Percentiles rank a stretch among this genome's conserved stretches.
These are phyloP conservation scores for Protomyces arabidopsidicola DNA, from an alignment of 1,139 yeast genomes.

Conservation along the genomic window DNA sequence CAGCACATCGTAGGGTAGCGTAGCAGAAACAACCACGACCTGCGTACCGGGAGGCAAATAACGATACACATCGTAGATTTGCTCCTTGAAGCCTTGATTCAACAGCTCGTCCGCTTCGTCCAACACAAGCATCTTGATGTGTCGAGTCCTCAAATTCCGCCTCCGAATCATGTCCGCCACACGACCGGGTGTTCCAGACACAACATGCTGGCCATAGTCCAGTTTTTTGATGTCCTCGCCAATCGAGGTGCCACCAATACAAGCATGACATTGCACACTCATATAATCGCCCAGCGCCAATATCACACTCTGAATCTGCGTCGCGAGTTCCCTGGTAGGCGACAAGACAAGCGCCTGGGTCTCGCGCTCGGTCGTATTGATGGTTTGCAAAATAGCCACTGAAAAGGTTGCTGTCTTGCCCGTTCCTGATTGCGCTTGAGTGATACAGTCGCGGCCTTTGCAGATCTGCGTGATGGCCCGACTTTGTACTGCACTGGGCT, in stretches of 20 bases:
- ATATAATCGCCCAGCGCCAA: conserved; percentile 90
- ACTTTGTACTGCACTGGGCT: conserved; percentile 96
- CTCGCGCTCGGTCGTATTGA: conserved; percentile 48
- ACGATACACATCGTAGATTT: conserved; percentile 93
- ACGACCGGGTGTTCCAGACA: conserved; percentile 99
- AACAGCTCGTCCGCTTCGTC: conserved; percentile 99
- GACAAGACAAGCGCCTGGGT: conserved; percentile 93
- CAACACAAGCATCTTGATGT: conserved; percentile 92
- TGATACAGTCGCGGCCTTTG: conserved; percentile 93
- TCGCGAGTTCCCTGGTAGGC: conserved; percentile 98
- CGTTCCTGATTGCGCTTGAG: conserved; percentile 99
- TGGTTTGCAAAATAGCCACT: conserved; percentile 80
- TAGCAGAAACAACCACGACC: conserved; percentile 93
- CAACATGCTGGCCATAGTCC: conserved; percentile 89
- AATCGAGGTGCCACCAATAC: conserved; percentile 96
- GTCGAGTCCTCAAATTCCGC: conserved; percentile 81
- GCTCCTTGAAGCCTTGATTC: conserved; percentile 94
- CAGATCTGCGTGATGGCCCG: conserved; percentile 96
- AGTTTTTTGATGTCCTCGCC: conserved; percentile 89
- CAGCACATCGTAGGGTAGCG: conserved; percentile 94
- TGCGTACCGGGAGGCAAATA: conserved; percentile 91
- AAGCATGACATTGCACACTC: conserved; percentile 92
- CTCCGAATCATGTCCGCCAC: conserved; percentile 96
- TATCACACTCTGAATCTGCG: conserved; percentile 95
- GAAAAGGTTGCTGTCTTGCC: conserved; percentile 99